phyloP scores from a whole-genome alignment of 1,284 basidiomycete genomes.

The Leccinum proliferum region DNA sequence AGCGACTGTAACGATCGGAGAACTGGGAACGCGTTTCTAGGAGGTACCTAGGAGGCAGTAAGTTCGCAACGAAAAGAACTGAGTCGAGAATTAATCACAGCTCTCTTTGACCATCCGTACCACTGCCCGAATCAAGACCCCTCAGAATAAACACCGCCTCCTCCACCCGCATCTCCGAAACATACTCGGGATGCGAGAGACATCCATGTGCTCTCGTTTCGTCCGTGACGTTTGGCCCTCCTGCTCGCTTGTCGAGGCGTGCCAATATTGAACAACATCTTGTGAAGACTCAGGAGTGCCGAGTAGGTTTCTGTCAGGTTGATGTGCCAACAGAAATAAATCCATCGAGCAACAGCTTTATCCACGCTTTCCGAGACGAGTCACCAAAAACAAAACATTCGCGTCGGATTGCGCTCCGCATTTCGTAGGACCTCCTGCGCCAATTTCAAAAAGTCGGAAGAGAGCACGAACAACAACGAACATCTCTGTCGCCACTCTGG shows the following conservation, averaged over 20 bases:
- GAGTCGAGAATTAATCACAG: no score
- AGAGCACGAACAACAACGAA: conserved; percentile 79
- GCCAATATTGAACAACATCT: conserved; percentile 36
- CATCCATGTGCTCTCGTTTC: conserved; percentile 73
- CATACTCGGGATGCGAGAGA: conserved; percentile 41
- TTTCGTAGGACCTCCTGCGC: conserved; percentile 89
- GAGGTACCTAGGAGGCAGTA: no score
- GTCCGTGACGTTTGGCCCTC: conserved; percentile 55
- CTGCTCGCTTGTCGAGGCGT: conserved; percentile 67
- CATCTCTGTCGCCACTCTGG: conserved; percentile 83
- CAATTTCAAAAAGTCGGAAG: conserved; percentile 76
- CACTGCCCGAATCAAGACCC: conserved; percentile 45
- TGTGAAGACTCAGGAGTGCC: conserved; percentile 23
- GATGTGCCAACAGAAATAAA: conserved; percentile 55
- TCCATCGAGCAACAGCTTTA: not conserved
- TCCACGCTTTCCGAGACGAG: conserved; percentile 10
- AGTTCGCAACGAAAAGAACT: no score
- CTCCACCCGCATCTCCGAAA: conserved; percentile 75
- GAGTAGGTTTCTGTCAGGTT: conserved; percentile 80
- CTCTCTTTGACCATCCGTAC: conserved; percentile 8
- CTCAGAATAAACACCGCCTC: conserved; percentile 81
- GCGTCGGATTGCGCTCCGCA: conserved; percentile 78
- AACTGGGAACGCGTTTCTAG: no score
- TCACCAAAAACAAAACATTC: conserved; percentile 87
- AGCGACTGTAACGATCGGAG: no score